Evolutionary conservation across 768 basidiomycete species (phyloP).

Genomic region (Russula compacta): DNA sequence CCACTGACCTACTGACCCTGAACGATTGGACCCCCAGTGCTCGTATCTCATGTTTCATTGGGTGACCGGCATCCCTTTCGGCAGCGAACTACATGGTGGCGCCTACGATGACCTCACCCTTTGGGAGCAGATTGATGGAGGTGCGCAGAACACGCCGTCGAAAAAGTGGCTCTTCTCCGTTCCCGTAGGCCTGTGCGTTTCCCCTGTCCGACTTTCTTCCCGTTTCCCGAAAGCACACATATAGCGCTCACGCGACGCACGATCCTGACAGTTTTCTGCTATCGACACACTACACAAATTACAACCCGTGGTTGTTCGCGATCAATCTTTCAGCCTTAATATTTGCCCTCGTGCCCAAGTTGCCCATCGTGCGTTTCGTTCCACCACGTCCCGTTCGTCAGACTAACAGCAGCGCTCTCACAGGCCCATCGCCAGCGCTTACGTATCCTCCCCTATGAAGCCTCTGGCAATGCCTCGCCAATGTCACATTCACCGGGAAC

Average conservation of each 20-base stretch:
- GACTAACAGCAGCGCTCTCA: neutral
- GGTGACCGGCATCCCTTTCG: conserved; percentile 95
- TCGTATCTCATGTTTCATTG: conserved; percentile 99
- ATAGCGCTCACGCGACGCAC: conserved; percentile 12
- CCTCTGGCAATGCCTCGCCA: conserved; percentile 60
- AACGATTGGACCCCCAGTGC: neutral
- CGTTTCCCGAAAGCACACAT: neutral
- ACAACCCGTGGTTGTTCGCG: conserved; percentile 89
- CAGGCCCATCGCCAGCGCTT: conserved; percentile 80
- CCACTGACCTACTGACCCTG: neutral
- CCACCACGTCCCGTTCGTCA: neutral
- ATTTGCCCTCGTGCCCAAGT: conserved; percentile 84
- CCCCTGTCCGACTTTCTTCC: neutral
- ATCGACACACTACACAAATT: conserved; percentile 97
- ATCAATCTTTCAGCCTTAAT: conserved; percentile 79
- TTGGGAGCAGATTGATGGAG: conserved; percentile 99
- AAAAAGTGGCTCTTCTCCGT: conserved; percentile 94
- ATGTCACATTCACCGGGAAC: conserved; percentile 49
- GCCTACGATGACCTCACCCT: conserved; percentile 96
- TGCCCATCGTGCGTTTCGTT: conserved; percentile 65
- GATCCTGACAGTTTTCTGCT: conserved; percentile 58
- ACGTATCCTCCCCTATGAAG: conserved; percentile 59
- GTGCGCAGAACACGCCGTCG: conserved; percentile 96
- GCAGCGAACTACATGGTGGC: conserved; percentile 76
- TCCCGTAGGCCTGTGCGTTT: conserved; percentile 77